Percentiles rank a stretch among this genome's conserved stretches.
Evolutionary conservation across 2,329 filamentous ascomycete species (phyloP).

Genomic region (Plenodomus tracheiphilus): DNA sequence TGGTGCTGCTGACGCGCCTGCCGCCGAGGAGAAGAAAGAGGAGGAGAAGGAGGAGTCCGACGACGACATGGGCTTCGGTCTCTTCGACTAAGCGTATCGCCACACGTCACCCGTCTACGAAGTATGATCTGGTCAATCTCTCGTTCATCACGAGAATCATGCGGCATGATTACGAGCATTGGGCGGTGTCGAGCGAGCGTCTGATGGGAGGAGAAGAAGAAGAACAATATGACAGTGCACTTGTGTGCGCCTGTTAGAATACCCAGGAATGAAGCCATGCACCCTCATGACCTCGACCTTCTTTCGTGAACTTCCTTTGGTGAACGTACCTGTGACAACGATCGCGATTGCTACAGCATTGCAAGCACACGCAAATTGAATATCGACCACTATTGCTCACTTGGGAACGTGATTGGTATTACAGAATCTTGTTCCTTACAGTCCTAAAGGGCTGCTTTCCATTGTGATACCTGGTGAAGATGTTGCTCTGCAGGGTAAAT

Average conservation of each 20-base stretch:
- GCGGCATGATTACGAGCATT: constrained; percentile 37
- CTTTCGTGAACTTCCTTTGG: neutral
- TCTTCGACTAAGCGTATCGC: constrained; percentile 62
- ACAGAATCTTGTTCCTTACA: no score
- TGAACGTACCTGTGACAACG: no score
- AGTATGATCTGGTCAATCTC: constrained; percentile 33
- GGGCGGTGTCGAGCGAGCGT: constrained; percentile 43
- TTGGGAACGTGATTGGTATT: no score
- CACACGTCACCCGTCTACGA: constrained; percentile 24
- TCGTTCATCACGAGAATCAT: constrained; percentile 37
- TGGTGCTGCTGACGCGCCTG: constrained; percentile 55
- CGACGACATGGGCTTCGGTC: constrained; percentile 75
- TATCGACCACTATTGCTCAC: no score
- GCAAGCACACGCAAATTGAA: no score
- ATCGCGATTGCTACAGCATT: no score
- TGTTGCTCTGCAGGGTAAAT: no score
- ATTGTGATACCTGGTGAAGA: no score
- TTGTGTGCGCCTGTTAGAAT: constrained; percentile 28
- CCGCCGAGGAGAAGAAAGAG: constrained; percentile 65
- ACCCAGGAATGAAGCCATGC: constrained; percentile 44
- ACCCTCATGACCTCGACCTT: constrained; percentile 15
- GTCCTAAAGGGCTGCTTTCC: no score
- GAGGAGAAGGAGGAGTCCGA: constrained; percentile 78
- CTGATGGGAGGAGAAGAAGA: constrained; percentile 26
- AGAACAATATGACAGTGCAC: constrained; percentile 4